Evolutionary conservation across 768 basidiomycete genomes (phyloP), one percentile per base, ranked within the genome.

Genomic region (Suillus alpinus): DNA sequence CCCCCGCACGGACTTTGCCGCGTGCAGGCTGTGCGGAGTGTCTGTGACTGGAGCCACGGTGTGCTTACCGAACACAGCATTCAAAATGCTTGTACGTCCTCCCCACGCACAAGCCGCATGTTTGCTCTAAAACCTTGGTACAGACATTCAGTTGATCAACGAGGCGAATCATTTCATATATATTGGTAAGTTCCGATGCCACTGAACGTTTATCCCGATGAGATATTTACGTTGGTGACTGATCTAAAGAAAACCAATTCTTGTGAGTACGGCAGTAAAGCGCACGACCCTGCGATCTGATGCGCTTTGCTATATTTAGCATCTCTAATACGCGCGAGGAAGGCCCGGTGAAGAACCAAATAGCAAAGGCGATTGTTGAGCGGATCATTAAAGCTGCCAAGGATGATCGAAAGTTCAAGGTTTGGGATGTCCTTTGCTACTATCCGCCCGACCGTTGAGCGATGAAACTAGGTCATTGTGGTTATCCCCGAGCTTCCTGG

Each of bases 21-120:
- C 37, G 88, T 94, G 18, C 94, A 98, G 77, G 93, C 83, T 16
- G 82, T 93, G 46, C 84, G 96, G 58, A 92, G 90, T 62, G 91
- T 95, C 23, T 86, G 82, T 1, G 96, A 98, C 74, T 99, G 96
- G 96, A 91, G 88, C 67, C 92, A 94, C 67, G 96, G 95, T 2
- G 91, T 95, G 39, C 78, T 95, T 64, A 89, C 85, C 4, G 96
- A 98, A 73, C 84, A 86, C 61, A 94, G 92, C 73, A 94, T 98
- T 62, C 95, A 97, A 75, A 90, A 94, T 66, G 95, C 96, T 51
- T 94, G 92, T 92, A 68, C 71, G 89, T 83, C 2, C 7, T 52
- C 26, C 51, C 56, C 44, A 56, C n/a, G 44, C 58, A 60, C 37
- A 36, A 20, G 59, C 29, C 26, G 20, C 34, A 59, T 40, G 43